Evolutionary conservation across 192 early-diverging fungal genomes (phyloP).

Genomic region (Gigaspora rosea): DNA sequence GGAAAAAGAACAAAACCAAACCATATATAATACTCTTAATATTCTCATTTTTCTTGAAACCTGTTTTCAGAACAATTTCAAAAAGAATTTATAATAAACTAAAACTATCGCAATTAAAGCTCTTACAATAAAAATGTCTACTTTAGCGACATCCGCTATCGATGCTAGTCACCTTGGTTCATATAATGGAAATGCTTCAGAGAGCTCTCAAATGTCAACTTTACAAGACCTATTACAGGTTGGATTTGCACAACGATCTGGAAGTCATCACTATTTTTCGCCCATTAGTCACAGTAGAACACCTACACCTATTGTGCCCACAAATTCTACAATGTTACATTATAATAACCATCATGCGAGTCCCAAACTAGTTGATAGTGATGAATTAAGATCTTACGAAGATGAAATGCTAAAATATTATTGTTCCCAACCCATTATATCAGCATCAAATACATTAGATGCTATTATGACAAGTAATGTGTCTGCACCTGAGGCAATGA

Average conservation of each 20-base stretch:
- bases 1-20: too few relatives aligned
- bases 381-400: conserved; percentile 20
- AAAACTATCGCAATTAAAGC: too few relatives aligned
- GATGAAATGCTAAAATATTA: conserved; percentile 6
- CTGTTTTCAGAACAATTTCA: too few relatives aligned
- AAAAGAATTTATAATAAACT: too few relatives aligned
- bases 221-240: background rate
- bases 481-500: background rate
- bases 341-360: background rate
- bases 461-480: background rate
- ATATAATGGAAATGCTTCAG: background rate
- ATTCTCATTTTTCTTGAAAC: too few relatives aligned
- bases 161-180: background rate
- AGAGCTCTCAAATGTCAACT: background rate
- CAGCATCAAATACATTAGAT: background rate
- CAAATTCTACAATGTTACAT: background rate
- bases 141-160: too few relatives aligned
- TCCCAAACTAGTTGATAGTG: background rate
- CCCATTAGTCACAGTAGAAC: background rate
- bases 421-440: background rate
- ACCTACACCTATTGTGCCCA: background rate
- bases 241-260: background rate
- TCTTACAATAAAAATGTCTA: too few relatives aligned
- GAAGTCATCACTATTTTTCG: background rate
- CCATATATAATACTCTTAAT: too few relatives aligned